Percentiles rank a stretch among this genome's conserved stretches.
Conservation (phyloP, 306 rosid species). For the Rosa chinensis region DNA sequence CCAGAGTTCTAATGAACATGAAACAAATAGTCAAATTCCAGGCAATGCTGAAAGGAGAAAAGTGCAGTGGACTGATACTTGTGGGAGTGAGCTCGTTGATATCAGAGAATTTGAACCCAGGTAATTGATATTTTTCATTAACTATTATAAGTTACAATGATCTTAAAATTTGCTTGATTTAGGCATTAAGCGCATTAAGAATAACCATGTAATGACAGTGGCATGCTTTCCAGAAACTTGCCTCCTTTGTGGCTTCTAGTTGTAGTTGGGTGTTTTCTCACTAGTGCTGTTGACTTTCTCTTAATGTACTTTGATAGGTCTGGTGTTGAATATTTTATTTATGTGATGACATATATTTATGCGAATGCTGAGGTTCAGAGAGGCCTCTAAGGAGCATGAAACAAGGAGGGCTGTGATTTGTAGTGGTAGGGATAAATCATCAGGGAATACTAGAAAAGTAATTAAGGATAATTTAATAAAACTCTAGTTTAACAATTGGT, state of each 20-base stretch:
- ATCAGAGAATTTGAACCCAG: slow-evolving; percentile 96
- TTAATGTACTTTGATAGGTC: neutral
- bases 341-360: neutral
- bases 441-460: neutral
- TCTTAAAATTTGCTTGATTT: neutral
- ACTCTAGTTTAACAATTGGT: neutral
- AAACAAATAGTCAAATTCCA: slow-evolving; percentile 37
- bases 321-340: neutral
- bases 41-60: slow-evolving; percentile 63
- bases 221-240: neutral
- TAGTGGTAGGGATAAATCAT: neutral
- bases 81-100: slow-evolving; percentile 80
- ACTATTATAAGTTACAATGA: neutral
- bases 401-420: neutral
- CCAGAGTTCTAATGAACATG: slow-evolving; percentile 45
- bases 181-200: slow-evolving; percentile 12
- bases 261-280: neutral
- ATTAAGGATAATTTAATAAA: neutral
- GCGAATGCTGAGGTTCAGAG: neutral
- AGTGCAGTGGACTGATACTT: slow-evolving; percentile 95
- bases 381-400: neutral
- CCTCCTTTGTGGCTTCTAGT: slow-evolving; percentile 4
- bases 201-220: neutral
- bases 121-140: slow-evolving; percentile 37
- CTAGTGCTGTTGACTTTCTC: neutral